Evolutionary conservation across 257 asterid species (phyloP), one percentile per base, ranked within the genome.

Genomic region (Solanum sejunctum): DNA sequence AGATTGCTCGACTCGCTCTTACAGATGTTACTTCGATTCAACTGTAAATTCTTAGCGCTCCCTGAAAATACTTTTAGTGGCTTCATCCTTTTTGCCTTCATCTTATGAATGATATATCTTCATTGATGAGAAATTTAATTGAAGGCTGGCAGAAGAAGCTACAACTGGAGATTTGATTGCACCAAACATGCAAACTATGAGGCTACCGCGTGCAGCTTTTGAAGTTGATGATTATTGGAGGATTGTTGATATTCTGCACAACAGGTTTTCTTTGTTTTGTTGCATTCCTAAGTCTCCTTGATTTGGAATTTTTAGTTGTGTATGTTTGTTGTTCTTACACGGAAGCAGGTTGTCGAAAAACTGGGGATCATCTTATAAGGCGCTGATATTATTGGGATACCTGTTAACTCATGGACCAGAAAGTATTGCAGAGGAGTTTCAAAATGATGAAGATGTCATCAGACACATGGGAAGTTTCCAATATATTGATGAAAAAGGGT

Each of bases 151-250:
- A 49, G 98, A 95, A 81, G 98, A 94, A 71, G 91, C 90, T 36
- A 94, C 93, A 49, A 89, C 85, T 79, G 97, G 93, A 81, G 95
- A 92, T 85, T 88, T 92, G 63, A 79, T 89, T 51, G 91, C 89
- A 61, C 87, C 94, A 43, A 93, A 93, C 83, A 88, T 87, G 26
- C 89, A 90, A 43, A 89, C 93, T 26, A 91, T 95, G 97, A 88
- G 95, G 80, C 82, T 88, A 85, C 91, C 98, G 6, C 93, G 92
- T n/a, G 98, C 98, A n/a, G 98, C 98, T 39, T 95, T 95, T 51
- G 98, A 95, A 81, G 95, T 95, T 18, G 98, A 94, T 85, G 98
- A 95, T 86, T 94, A 93, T 67, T 93, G 93, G 54, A 88, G 98
- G 86, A 91, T 93, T 28, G 93, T 91, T 28, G 95, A 91, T 54